Base-by-base conservation (phyloP, 2,329 filamentous ascomycete genomes). In the Paecilomyces sp. region DNA sequence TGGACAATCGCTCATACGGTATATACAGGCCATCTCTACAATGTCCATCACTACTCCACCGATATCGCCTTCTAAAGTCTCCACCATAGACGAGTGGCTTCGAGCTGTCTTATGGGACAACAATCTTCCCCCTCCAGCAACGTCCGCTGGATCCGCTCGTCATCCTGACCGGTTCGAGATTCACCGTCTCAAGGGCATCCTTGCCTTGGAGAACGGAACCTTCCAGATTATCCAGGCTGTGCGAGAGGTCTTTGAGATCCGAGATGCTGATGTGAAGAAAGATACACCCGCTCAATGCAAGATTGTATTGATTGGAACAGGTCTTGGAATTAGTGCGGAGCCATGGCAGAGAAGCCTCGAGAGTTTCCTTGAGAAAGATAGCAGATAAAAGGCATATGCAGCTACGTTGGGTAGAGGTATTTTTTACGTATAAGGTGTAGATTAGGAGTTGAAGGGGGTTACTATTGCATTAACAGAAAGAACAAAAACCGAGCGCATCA, bases 161-260 rank as follows among this genome's bases (percentile, higher is more conserved):
- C 56, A 68, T 63, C 58, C 66, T 64, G 55, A 68, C 58, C 52
- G 72, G 3, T 90, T 95, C 64, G 92, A 97, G 68, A 87, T 97
- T 24, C 93, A 99, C 70, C 85, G 94, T 12, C 79, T 91, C 36
- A 99, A 99, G 72, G 93, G 92, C 0, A 85, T 91, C 2, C 74
- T 97, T 6, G 79, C 84, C 0, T 79, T 93, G 18, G 80, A 87
- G 58, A 71, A 76, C 41, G 91, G 90, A 1, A 78, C 80, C 0
- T 78, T 86, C 52, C 90, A 91, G 71, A 85, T 97, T 63, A 81
- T 97, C 7, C 94, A 99, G 73, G 94, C 92, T 1, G 94, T 99
- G 0, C 81, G 93, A 57, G 93, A 97, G 67, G 84, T 97, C 15
- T 99, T 97, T 73, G 94, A 99, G 68, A 89, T 97, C 25, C 84